Evolutionary conservation across 495 filamentous ascomycete species (phyloP).

Genomic region (Neurospora pannonica): DNA sequence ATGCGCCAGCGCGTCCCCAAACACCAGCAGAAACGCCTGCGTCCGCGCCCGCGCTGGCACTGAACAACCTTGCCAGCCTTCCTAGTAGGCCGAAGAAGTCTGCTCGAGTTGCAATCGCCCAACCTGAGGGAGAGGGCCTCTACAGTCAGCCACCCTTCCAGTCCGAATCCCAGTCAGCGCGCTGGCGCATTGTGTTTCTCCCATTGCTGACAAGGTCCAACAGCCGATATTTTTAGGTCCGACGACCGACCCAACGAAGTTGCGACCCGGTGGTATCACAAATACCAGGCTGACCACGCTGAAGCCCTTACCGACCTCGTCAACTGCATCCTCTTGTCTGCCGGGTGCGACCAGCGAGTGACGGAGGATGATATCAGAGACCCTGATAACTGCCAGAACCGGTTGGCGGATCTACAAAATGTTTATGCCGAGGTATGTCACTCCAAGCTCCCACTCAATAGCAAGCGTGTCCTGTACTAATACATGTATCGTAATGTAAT

Average conservation of each 20-base stretch:
- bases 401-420: constrained; percentile 67
- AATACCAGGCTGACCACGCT: constrained; percentile 58
- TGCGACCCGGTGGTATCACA: constrained; percentile 69
- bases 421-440: constrained; percentile 57
- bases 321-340: constrained; percentile 76
- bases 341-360: constrained; percentile 69
- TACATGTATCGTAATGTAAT: constrained; percentile 19
- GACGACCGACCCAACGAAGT: constrained; percentile 60
- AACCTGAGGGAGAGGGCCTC: constrained; percentile 53
- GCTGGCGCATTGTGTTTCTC: neutral
- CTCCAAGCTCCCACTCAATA: neutral
- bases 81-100: constrained; percentile 55
- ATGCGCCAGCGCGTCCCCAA: constrained; percentile 23
- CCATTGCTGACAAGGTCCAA: constrained; percentile 14
- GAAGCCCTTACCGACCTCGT: constrained; percentile 71
- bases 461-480: neutral
- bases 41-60: neutral
- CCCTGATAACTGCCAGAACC: constrained; percentile 63
- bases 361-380: constrained; percentile 73
- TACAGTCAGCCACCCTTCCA: constrained; percentile 50
- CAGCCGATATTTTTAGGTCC: constrained; percentile 75
- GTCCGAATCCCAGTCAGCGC: neutral
- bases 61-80: constrained; percentile 39
- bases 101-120: constrained; percentile 37
- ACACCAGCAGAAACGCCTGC: neutral